phyloP scores from a whole-genome alignment of 768 basidiomycete genomes.

The Exsudoporus frostii region DNA sequence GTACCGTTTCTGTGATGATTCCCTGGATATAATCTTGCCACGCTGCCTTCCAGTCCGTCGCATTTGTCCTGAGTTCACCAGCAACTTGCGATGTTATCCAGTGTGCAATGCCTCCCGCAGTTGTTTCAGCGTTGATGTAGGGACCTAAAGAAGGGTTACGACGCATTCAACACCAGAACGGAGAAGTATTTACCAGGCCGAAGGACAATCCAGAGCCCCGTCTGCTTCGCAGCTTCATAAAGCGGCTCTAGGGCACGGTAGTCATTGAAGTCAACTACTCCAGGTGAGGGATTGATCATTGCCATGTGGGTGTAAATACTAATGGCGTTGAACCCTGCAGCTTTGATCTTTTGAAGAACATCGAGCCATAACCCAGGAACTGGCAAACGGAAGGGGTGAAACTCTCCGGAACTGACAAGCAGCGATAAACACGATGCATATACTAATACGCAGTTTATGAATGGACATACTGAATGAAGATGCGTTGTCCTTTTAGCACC shows the following conservation, averaged over 20 bases:
- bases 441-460: not conserved
- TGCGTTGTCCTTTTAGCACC: slow-evolving; percentile 61
- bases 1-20: slow-evolving; percentile 55
- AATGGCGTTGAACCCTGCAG: slow-evolving; percentile 74
- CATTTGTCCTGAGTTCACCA: slow-evolving; percentile 65
- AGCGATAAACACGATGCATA: not conserved
- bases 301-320: slow-evolving; percentile 84
- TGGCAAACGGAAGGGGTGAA: slow-evolving; percentile 79
- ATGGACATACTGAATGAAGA: slow-evolving; percentile 64
- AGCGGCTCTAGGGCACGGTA: slow-evolving; percentile 68
- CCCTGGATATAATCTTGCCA: slow-evolving; percentile 73
- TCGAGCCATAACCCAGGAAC: slow-evolving; percentile 80
- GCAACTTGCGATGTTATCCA: slow-evolving; percentile 71
- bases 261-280: slow-evolving; percentile 67
- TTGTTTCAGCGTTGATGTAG: slow-evolving; percentile 78
- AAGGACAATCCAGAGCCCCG: slow-evolving; percentile 76
- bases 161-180: not conserved
- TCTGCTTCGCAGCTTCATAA: slow-evolving; percentile 68
- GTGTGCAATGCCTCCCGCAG: slow-evolving; percentile 67
- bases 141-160: slow-evolving; percentile 21
- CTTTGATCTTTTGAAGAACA: slow-evolving; percentile 77
- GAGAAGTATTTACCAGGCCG: slow-evolving; percentile 59
- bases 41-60: slow-evolving; percentile 62
- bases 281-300: slow-evolving; percentile 69
- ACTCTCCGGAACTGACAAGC: slow-evolving; percentile 68